A percentile compares a stretch with the other conserved stretches of the same genome.
Evolutionary conservation across 495 filamentous ascomycete species (phyloP).

Genomic region (Trichoderma virens): DNA sequence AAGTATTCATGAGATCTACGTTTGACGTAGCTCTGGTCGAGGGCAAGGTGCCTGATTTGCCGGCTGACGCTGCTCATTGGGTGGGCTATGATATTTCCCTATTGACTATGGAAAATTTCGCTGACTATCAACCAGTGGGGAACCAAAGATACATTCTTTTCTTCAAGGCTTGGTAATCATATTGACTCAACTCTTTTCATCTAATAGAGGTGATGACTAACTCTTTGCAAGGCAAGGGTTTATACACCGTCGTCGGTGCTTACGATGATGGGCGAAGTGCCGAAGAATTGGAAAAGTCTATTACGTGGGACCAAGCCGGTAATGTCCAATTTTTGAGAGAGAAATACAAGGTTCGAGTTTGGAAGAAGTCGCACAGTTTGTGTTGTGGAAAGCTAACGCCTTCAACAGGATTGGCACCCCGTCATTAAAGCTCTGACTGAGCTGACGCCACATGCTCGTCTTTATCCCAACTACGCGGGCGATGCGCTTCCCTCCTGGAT

Average conservation of each 20-base stretch:
- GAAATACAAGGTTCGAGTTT: background rate
- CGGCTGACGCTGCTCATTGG: background rate
- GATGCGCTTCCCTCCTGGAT: background rate
- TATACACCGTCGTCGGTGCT: background rate
- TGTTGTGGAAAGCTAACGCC: background rate
- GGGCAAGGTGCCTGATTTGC: slow-evolving; percentile 1
- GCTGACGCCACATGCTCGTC: background rate
- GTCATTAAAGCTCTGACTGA: background rate
- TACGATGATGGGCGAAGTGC: background rate
- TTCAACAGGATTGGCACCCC: background rate
- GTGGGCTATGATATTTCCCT: background rate
- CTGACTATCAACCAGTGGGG: background rate
- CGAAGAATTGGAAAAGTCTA: slow-evolving; percentile 4
- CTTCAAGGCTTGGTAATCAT: background rate
- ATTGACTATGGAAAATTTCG: too few species aligned
- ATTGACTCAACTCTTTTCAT: background rate
- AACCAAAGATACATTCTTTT: background rate
- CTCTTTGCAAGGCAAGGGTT: background rate
- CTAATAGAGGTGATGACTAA: background rate
- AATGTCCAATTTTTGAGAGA: background rate
- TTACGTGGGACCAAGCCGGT: background rate
- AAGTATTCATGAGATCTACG: background rate
- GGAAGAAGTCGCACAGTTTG: background rate
- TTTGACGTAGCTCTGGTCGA: background rate
- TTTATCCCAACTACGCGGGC: background rate